Evolutionary conservation across 345 rosid genomes (phyloP).

Genomic region (Salix udensis): DNA sequence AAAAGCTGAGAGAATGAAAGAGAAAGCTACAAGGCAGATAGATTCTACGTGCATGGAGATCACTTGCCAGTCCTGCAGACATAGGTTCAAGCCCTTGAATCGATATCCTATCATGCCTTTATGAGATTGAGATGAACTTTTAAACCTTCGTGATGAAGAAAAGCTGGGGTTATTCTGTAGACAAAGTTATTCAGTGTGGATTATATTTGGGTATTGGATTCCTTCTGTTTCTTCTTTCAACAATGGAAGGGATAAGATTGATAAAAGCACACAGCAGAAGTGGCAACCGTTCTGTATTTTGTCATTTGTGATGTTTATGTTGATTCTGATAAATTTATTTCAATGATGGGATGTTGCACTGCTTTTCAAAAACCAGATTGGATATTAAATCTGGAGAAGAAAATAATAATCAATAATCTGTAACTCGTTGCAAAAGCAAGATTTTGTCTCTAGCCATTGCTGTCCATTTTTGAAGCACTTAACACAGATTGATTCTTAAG

Average conservation of each 20-base stretch:
- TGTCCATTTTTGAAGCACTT: not conserved
- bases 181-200: slow-evolving; percentile 27
- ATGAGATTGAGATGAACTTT: not conserved
- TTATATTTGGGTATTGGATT: slow-evolving; percentile 29
- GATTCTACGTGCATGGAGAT: slow-evolving; percentile 85
- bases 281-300: slow-evolving; percentile 9
- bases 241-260: not conserved
- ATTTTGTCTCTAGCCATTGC: not conserved
- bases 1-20: slow-evolving; percentile 77
- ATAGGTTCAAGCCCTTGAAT: slow-evolving; percentile 68
- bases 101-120: not conserved
- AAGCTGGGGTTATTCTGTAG: slow-evolving; percentile 11
- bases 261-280: slow-evolving; percentile 5
- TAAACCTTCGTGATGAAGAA: not conserved
- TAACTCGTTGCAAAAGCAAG: not conserved
- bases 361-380: not conserved
- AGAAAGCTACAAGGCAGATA: slow-evolving; percentile 55
- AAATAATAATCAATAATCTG: not conserved
- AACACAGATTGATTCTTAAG: not conserved
- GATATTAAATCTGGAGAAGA: not conserved
- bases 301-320: slow-evolving; percentile 6
- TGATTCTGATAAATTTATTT: not conserved
- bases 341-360: not conserved
- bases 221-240: slow-evolving; percentile 7
- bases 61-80: slow-evolving; percentile 97